These are phyloP conservation scores for Phytopythium boreale DNA, from an alignment of 352 stramenopile species.

Conservation along the genomic window DNA sequence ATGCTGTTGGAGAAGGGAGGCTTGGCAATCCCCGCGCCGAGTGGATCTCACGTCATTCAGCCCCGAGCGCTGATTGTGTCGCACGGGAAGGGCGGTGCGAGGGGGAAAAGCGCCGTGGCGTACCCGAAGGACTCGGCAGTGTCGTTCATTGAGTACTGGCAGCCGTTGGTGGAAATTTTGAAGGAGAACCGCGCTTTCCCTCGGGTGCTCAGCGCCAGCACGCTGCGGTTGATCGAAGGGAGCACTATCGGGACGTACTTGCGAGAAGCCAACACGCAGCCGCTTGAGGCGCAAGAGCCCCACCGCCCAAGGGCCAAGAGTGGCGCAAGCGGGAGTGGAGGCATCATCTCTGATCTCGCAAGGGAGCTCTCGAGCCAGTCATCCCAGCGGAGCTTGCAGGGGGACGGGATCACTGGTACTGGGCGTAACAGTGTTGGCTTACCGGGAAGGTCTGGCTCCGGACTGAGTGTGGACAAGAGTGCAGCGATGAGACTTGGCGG, in stretches of 20 bases:
- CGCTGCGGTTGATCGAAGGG: slow-evolving; percentile 43
- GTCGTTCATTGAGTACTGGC: slow-evolving; percentile 57
- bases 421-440: not conserved
- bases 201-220: slow-evolving; percentile 35
- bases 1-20: slow-evolving; percentile 65
- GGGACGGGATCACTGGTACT: not conserved
- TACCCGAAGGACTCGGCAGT: slow-evolving; percentile 53
- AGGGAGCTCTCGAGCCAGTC: slow-evolving; percentile 45
- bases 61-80: slow-evolving; percentile 43
- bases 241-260: slow-evolving; percentile 52
- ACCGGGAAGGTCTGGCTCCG: not conserved
- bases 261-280: slow-evolving; percentile 49
- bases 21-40: slow-evolving; percentile 36
- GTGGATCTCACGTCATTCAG: slow-evolving; percentile 55
- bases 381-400: slow-evolving; percentile 37
- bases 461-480: slow-evolving; percentile 3
- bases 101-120: slow-evolving; percentile 25
- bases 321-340: slow-evolving; percentile 24
- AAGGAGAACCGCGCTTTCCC: slow-evolving; percentile 41
- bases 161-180: slow-evolving; percentile 40
- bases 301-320: slow-evolving; percentile 34
- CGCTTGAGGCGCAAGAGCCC: slow-evolving; percentile 19
- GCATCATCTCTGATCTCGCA: slow-evolving; percentile 38
- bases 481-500: slow-evolving; percentile 7
- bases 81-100: slow-evolving; percentile 24